These are phyloP conservation scores for Iris pallida DNA, from an alignment of 116 monocot genomes.

Conservation along the genomic window DNA sequence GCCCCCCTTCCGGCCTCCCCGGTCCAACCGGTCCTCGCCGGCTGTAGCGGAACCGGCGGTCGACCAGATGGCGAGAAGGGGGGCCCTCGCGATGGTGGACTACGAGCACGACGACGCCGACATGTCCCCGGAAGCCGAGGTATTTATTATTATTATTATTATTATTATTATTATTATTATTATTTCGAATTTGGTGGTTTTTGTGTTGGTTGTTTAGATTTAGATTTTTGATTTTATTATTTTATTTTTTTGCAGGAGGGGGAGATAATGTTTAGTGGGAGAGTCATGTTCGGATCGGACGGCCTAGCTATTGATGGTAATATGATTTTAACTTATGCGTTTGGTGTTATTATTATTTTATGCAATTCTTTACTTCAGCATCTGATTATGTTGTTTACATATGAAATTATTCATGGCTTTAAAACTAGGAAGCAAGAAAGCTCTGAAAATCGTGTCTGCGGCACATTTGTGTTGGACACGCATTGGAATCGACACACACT, in stretches of 20 bases:
- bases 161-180: not conserved
- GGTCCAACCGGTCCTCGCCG: slow-evolving; percentile 4
- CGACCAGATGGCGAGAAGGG: slow-evolving; percentile 21
- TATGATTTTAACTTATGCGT: no score
- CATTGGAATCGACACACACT: no score
- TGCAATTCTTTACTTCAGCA: no score
- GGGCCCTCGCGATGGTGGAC: slow-evolving; percentile 64
- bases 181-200: not conserved
- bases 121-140: slow-evolving; percentile 83
- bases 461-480: no score
- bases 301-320: no score
- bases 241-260: slow-evolving; percentile 31
- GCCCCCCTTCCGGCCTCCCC: slow-evolving; percentile 16
- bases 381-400: no score
- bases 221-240: slow-evolving; percentile 1
- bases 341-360: no score
- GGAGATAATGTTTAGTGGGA: slow-evolving; percentile 11
- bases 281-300: no score
- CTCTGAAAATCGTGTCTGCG: no score
- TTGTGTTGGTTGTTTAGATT: not conserved
- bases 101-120: slow-evolving; percentile 82
- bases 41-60: slow-evolving; percentile 5
- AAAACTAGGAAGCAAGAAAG: no score
- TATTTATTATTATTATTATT: slow-evolving; percentile 8
- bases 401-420: no score